A percentile compares a stretch with the other conserved stretches of the same genome.
phyloP scores from a whole-genome alignment of 345 rosid species.

The Odontarrhena argentea region DNA sequence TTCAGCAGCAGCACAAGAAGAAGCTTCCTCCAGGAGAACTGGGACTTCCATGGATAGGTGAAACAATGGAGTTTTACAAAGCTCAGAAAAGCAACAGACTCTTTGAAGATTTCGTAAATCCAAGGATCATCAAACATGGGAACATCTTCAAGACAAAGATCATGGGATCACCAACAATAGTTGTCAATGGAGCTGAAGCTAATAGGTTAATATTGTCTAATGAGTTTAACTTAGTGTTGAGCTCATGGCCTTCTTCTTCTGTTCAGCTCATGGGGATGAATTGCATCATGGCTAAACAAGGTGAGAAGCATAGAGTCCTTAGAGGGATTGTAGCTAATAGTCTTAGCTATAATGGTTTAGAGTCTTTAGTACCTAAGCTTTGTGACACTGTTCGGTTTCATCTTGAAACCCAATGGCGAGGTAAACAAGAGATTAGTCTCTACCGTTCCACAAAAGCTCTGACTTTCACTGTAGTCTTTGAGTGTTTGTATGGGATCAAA shows the following conservation, averaged over 20 bases:
- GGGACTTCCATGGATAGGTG: constrained; percentile 75
- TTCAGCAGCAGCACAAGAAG: constrained; percentile 9
- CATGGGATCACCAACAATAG: constrained; percentile 68
- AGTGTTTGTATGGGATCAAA: constrained; percentile 62
- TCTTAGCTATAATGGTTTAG: constrained; percentile 49
- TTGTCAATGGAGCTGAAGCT: constrained; percentile 70
- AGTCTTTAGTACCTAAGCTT: constrained; percentile 56
- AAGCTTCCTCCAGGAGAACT: constrained; percentile 67
- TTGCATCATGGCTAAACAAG: constrained; percentile 72
- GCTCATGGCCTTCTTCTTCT: constrained; percentile 80
- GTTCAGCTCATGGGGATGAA: constrained; percentile 71
- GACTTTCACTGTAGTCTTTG: constrained; percentile 60
- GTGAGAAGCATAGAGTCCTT: constrained; percentile 52
- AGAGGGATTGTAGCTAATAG: constrained; percentile 54
- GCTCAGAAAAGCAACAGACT: constrained; percentile 60
- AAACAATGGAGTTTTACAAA: constrained; percentile 67
- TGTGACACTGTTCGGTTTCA: constrained; percentile 51
- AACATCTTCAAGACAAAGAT: constrained; percentile 69
- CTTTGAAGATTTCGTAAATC: constrained; percentile 64
- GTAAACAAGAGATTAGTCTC: constrained; percentile 47
- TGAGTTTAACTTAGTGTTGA: constrained; percentile 72
- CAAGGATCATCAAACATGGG: constrained; percentile 61
- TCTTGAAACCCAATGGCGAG: constrained; percentile 55
- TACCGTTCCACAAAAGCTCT: constrained; percentile 53
- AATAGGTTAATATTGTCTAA: constrained; percentile 62